These are phyloP conservation scores for Aurinia saxatilis DNA, from an alignment of 345 rosid genomes.

Conservation along the genomic window DNA sequence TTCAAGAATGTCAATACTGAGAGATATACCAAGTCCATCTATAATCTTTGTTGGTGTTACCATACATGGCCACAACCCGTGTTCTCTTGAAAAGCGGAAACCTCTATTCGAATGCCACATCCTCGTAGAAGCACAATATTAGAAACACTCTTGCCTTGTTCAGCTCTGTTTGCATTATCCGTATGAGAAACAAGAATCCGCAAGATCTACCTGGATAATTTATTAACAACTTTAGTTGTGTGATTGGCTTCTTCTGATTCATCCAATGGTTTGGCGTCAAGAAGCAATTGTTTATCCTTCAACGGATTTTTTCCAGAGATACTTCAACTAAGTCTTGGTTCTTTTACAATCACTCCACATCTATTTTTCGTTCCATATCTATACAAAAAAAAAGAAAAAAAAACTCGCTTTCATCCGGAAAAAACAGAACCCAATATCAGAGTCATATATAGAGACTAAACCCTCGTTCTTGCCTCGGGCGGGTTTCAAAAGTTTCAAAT, in stretches of 20 bases:
- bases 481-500: too few relatives aligned
- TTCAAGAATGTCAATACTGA: conserved; percentile 82
- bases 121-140: conserved; percentile 89
- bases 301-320: conserved; percentile 97
- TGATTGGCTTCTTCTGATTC: conserved; percentile 81
- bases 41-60: conserved; percentile 98
- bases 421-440: background rate
- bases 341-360: conserved; percentile 96
- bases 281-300: conserved; percentile 77
- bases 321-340: conserved; percentile 82
- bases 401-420: background rate
- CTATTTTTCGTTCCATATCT: conserved; percentile 99
- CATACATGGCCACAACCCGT: conserved; percentile 92
- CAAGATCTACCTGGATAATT: conserved; percentile 75
- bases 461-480: too few relatives aligned
- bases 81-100: conserved; percentile 69
- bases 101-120: conserved; percentile 95
- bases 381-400: background rate
- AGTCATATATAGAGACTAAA: background rate
- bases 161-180: conserved; percentile 56
- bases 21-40: conserved; percentile 89
- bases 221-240: conserved; percentile 78
- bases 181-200: conserved; percentile 67
- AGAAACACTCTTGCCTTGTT: conserved; percentile 78
- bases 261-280: conserved; percentile 74